Conservation (phyloP, 805 yeast species). For the Candida pini region DNA sequence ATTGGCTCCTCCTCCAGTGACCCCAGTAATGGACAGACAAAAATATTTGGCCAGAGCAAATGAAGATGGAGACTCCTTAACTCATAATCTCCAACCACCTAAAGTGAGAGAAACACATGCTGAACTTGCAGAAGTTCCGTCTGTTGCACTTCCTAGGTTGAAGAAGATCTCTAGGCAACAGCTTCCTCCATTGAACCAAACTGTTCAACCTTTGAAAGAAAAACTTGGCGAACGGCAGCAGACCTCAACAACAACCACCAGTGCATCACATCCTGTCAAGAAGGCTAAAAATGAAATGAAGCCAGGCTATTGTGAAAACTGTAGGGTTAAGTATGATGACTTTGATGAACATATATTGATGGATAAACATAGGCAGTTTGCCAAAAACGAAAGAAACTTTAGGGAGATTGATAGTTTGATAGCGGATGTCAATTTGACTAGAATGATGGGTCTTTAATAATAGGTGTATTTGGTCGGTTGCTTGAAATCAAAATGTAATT, state of each 20-base stretch:
- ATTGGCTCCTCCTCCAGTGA: slow-evolving; percentile 3
- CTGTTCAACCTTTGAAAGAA: too few relatives aligned
- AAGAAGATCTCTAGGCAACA: too few relatives aligned
- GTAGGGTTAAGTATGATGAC: slow-evolving; percentile 75
- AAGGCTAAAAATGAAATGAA: slow-evolving; percentile 22
- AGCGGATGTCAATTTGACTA: slow-evolving; percentile 30
- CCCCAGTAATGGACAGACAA: slow-evolving; percentile 6
- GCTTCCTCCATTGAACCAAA: too few relatives aligned
- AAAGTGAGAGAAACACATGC: slow-evolving; percentile 3
- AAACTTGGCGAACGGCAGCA: background rate
- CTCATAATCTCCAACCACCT: slow-evolving; percentile 2
- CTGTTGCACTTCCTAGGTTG: too few relatives aligned
- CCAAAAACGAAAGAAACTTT: slow-evolving; percentile 65
- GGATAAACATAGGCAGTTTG: slow-evolving; percentile 72
- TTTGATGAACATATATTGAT: slow-evolving; percentile 71
- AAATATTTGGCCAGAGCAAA: background rate
- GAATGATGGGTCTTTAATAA: slow-evolving; percentile 17
- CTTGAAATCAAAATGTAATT: background rate
- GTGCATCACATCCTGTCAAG: slow-evolving; percentile 3
- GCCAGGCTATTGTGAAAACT: slow-evolving; percentile 91
- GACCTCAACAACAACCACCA: background rate
- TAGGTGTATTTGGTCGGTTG: background rate
- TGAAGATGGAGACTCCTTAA: background rate
- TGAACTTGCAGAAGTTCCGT: slow-evolving; percentile 4
- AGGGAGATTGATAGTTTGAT: slow-evolving; percentile 72